phyloP scores from a whole-genome alignment of 805 yeast genomes.

The Schwanniomyces vanrijiae region DNA sequence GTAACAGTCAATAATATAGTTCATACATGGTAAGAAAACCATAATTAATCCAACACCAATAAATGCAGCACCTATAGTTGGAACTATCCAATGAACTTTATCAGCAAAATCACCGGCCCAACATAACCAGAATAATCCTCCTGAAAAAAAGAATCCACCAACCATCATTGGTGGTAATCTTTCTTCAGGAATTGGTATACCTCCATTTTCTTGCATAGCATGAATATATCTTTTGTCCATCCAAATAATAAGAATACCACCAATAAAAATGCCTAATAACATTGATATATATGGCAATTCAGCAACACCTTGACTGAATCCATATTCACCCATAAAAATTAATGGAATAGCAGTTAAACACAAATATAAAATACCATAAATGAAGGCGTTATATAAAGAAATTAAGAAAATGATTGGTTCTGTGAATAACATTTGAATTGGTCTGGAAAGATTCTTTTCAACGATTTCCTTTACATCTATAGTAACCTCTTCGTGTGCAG shows the following conservation, averaged over 20 bases:
- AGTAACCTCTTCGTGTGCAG: slow-evolving; percentile 37
- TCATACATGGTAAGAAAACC: slow-evolving; percentile 52
- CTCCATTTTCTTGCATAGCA: slow-evolving; percentile 32
- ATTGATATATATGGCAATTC: slow-evolving; percentile 81
- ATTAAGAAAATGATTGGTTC: slow-evolving; percentile 45
- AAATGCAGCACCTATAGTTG: slow-evolving; percentile 37
- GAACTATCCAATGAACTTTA: slow-evolving; percentile 66
- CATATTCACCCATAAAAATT: slow-evolving; percentile 56
- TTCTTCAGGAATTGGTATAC: slow-evolving; percentile 63
- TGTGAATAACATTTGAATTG: slow-evolving; percentile 36
- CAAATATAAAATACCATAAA: slow-evolving; percentile 48
- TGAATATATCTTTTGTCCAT: slow-evolving; percentile 55
- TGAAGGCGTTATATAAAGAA: slow-evolving; percentile 48
- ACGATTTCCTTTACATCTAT: slow-evolving; percentile 31
- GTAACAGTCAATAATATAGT: slow-evolving; percentile 55
- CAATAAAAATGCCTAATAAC: slow-evolving; percentile 64
- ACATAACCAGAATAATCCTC: slow-evolving; percentile 76
- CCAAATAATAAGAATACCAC: slow-evolving; percentile 52
- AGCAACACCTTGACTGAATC: slow-evolving; percentile 58
- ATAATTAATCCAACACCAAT: slow-evolving; percentile 42
- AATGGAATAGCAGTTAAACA: slow-evolving; percentile 45
- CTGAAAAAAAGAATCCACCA: slow-evolving; percentile 65
- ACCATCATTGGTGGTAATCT: slow-evolving; percentile 74
- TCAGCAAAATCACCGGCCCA: slow-evolving; percentile 77
- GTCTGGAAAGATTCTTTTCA: slow-evolving; percentile 37